A percentile compares a stretch with the other conserved stretches of the same genome.
phyloP scores from a whole-genome alignment of 2,329 filamentous ascomycete species.

The Seiridium unicorne region DNA sequence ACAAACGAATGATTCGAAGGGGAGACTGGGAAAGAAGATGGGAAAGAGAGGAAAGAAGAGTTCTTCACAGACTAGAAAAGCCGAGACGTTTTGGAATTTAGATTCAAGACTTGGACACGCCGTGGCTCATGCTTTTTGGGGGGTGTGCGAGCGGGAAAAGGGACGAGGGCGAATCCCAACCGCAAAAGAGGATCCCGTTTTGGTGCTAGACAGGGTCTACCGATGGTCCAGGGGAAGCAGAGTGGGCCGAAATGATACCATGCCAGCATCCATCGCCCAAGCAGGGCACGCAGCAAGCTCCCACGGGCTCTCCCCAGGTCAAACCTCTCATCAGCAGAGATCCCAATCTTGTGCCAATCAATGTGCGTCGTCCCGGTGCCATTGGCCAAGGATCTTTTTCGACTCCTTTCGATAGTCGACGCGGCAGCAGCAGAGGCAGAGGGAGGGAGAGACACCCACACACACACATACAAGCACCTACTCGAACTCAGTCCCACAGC shows the following conservation, averaged over 20 bases:
- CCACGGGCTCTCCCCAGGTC: neutral
- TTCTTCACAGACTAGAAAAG: slow-evolving; percentile 29
- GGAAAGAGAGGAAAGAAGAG: slow-evolving; percentile 24
- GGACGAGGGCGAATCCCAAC: slow-evolving; percentile 4
- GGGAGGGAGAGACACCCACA: too few relatives aligned
- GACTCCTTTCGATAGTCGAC: neutral
- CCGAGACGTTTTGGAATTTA: slow-evolving; percentile 34
- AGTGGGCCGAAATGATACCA: slow-evolving; percentile 5
- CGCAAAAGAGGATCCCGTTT: slow-evolving; percentile 3
- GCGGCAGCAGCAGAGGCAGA: too few relatives aligned
- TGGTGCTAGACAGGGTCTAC: slow-evolving; percentile 1
- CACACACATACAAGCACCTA: too few relatives aligned
- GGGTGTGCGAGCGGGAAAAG: neutral
- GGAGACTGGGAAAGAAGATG: slow-evolving; percentile 24
- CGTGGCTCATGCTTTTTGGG: neutral
- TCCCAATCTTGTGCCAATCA: slow-evolving; percentile 4
- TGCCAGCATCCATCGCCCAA: neutral
- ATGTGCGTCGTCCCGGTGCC: neutral
- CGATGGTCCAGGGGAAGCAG: slow-evolving; percentile 4
- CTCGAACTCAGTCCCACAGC: too few relatives aligned
- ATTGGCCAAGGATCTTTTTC: neutral
- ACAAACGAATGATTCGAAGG: slow-evolving; percentile 37
- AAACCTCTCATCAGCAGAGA: neutral
- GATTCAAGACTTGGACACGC: slow-evolving; percentile 7
- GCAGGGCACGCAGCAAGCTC: neutral